These are phyloP conservation scores for Barnettozyma pratensis DNA, from an alignment of 805 yeast genomes.

Conservation along the genomic window DNA sequence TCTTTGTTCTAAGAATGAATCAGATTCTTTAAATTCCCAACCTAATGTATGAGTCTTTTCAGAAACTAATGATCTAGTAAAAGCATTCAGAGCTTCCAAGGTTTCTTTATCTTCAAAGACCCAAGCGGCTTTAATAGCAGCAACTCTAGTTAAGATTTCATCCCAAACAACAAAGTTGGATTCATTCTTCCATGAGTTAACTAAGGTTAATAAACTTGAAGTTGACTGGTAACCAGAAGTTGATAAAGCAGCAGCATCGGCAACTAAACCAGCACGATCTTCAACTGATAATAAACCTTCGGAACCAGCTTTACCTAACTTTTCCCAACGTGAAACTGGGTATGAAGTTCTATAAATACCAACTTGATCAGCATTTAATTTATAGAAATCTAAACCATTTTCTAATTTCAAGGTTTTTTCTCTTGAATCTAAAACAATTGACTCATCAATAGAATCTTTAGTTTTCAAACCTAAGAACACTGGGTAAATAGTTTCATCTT, in stretches of 20 bases:
- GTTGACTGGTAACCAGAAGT: constrained; percentile 66
- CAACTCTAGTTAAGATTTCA: constrained; percentile 46
- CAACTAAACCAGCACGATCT: constrained; percentile 74
- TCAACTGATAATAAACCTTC: constrained; percentile 59
- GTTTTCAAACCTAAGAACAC: constrained; percentile 66
- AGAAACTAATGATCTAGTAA: constrained; percentile 50
- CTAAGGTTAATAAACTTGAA: constrained; percentile 51
- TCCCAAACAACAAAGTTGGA: constrained; percentile 65
- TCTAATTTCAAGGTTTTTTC: constrained; percentile 40
- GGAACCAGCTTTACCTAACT: constrained; percentile 56
- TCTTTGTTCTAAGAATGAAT: constrained; percentile 57
- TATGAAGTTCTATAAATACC: constrained; percentile 76
- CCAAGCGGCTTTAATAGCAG: constrained; percentile 47
- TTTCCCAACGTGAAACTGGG: constrained; percentile 61
- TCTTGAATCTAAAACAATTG: constrained; percentile 49
- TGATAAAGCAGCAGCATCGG: constrained; percentile 73
- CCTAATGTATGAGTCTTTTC: constrained; percentile 55
- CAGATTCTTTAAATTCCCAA: constrained; percentile 53
- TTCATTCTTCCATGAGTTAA: constrained; percentile 57
- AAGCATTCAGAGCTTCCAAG: constrained; percentile 43
- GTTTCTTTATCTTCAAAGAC: constrained; percentile 45
- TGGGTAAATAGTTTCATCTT: constrained; percentile 63
- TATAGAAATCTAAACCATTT: constrained; percentile 45
- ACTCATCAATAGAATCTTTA: constrained; percentile 53
- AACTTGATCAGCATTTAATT: constrained; percentile 66